These are phyloP conservation scores for Leavenworthia alabamica DNA, from an alignment of 345 rosid genomes.

Conservation along the genomic window DNA sequence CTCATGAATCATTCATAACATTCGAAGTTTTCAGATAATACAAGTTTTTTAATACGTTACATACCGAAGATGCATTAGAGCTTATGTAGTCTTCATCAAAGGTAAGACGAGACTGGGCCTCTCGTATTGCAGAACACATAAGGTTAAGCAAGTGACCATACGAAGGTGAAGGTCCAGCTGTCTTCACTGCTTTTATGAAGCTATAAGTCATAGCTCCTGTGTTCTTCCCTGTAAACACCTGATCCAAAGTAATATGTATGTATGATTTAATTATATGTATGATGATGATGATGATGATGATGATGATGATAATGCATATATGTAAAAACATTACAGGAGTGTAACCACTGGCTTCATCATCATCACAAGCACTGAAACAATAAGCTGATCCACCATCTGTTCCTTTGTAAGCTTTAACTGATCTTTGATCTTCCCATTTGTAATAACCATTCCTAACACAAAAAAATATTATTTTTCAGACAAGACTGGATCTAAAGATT, in stretches of 20 bases:
- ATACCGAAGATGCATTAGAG: constrained; percentile 35
- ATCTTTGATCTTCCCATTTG: constrained; percentile 53
- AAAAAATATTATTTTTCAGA: not conserved
- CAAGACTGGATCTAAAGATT: too few relatives aligned
- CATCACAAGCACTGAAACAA: constrained; percentile 72
- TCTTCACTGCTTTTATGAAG: constrained; percentile 65
- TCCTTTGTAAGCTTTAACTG: constrained; percentile 42
- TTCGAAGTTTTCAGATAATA: not conserved
- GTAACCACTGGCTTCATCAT: constrained; percentile 44
- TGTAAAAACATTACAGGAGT: constrained; percentile 41
- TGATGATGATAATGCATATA: not conserved
- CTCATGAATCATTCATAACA: not conserved
- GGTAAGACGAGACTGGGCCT: constrained; percentile 34
- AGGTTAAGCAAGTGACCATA: constrained; percentile 54
- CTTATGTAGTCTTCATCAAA: constrained; percentile 26
- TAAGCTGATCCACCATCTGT: constrained; percentile 66
- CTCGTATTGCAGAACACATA: constrained; percentile 45
- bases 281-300: not conserved
- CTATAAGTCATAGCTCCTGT: constrained; percentile 71
- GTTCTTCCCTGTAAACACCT: constrained; percentile 55
- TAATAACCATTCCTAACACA: constrained; percentile 50
- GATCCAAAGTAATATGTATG: not conserved
- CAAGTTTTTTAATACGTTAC: not conserved
- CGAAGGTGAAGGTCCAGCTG: constrained; percentile 46
- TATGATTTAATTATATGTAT: not conserved